A percentile compares a stretch with the other conserved stretches of the same genome.
Evolutionary conservation across 1,139 yeast genomes (phyloP).

Genomic region (Blastobotrys malaysiensis): DNA sequence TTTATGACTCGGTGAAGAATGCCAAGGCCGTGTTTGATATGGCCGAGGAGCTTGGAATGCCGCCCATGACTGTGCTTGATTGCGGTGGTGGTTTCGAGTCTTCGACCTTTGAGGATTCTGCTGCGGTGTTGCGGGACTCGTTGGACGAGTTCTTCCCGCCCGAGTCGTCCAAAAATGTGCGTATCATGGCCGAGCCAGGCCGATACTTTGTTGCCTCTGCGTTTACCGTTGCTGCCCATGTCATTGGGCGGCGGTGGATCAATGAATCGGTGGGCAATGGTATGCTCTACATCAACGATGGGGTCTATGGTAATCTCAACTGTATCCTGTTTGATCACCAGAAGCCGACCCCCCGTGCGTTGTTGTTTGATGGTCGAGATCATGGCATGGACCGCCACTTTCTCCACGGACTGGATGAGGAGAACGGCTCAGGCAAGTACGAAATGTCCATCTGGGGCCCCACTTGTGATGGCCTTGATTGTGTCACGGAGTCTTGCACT

Average conservation of each 20-base stretch:
- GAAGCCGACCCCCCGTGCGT: conserved; percentile 61
- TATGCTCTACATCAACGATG: conserved; percentile 83
- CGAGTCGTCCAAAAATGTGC: conserved; percentile 36
- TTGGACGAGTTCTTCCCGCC: conserved; percentile 55
- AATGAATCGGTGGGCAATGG: conserved; percentile 28
- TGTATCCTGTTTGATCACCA: conserved; percentile 93
- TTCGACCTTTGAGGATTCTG: conserved; percentile 58
- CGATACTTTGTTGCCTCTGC: conserved; percentile 83
- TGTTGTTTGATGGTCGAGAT: conserved; percentile 46
- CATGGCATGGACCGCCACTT: conserved; percentile 27
- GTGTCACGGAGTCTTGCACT: conserved; percentile 52
- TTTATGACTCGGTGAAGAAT: conserved; percentile 67
- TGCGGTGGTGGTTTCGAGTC: conserved; percentile 92
- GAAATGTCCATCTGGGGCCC: conserved; percentile 89
- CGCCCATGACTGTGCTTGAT: conserved; percentile 54
- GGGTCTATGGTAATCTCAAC: conserved; percentile 92
- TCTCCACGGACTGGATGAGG: conserved; percentile 14
- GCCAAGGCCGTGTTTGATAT: conserved; percentile 65
- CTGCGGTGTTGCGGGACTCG: conserved; percentile 52
- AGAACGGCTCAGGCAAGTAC: conserved; percentile 18
- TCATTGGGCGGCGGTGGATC: conserved; percentile 68
- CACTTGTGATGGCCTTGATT: conserved; percentile 94
- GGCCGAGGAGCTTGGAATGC: conserved; percentile 45
- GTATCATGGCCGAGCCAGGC: conserved; percentile 90
- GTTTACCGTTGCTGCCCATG: conserved; percentile 76